Evolutionary conservation across 495 filamentous ascomycete species (phyloP), one percentile per base, ranked within the genome.

Genomic region (Neurospora tetrasperma): DNA sequence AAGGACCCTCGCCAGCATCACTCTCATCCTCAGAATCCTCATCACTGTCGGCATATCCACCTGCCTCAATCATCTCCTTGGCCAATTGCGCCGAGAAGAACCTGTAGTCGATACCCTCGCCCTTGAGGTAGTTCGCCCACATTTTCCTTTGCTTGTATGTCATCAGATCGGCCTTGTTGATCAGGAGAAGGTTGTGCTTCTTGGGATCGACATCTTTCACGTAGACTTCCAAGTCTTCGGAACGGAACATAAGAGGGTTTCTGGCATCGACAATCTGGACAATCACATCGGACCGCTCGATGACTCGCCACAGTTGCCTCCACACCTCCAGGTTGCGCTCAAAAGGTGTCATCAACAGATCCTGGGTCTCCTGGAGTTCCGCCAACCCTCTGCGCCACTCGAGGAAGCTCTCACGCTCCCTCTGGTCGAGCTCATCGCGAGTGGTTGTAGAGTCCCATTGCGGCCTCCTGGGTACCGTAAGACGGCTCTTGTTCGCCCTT

Each of bases 121-220:
- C 85, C 77, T 92, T 90, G 74, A 99, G 97, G 78, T 97, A 94
- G 71, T 91, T 87, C 9, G 94, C 94, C 96, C 96, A 99, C 2
- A 85, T 84, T 76, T 89, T 89, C 76, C 96, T 84, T 82, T 99
- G 96, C 76, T 90, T 88, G 71, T 89, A 80, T 18, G 94, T 96
- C 93, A 99, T 93, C 96, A 99, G 97, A 85, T 99, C 96, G 48
- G 96, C 95, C 87, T 99, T 99, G 84, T 99, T 99, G 71, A 99
- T 93, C 44, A 99, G 84, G 66, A 99, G 82, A 77, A 99, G 78
- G 80, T 99, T 99, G 75, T 92, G 87, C 86, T 99, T 99, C 78
- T 87, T 89, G 2, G 90, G 81, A 78, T 93, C 91, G 39, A 98
- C 92, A 80, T 97, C 93, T 84, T 96, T 94, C 69, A 98, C 96